Base-by-base conservation (phyloP, 768 basidiomycete genomes). In the Leccinum variicolor region DNA sequence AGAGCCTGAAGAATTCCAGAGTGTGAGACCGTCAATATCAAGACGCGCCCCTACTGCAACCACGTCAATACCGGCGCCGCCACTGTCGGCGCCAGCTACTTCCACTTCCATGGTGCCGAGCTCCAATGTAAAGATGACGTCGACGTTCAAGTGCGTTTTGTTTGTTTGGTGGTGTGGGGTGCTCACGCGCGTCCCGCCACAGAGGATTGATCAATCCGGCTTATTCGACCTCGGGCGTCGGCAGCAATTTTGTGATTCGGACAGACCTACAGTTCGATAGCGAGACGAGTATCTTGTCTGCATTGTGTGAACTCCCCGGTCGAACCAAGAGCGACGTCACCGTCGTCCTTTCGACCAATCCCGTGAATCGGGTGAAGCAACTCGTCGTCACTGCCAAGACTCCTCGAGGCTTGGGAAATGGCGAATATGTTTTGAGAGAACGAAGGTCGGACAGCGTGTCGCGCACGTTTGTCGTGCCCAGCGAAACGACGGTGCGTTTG, bases 291-390 rank as follows among this genome's bases (percentile, higher is more conserved):
- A 66, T 77, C 39, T 73, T 89, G 64, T 79, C 78, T 56, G 84
- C 82, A 52, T 76, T 83, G 73, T 79, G 89, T 66, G 87, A 90
- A 71, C 75, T 90, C 29, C 89, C 89, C 4, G 89, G 89, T 45
- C 75, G 89, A 67, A 80, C 79, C 66, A 81, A 76, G 60, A 69
- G 69, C 60, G 83, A 88, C 64, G 63, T 90, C 53, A 79, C 72
- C 58, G 76, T 90, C 72, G 78, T 77, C 51, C 78, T 91, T 55
- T 79, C 81, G 51, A 84, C 81, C 59, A 84, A 84, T 66, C 68
- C 77, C 55, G 81, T 82, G 75, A 89, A 83, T 61, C 78, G 83
- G 59, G 78, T 83, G 60, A 85, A 78, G 65, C 84, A 86, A 64
- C 73, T 90, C 62, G 79, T 77, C 50, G 77, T 90, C 54, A 68